Conservation (phyloP, 768 basidiomycete species). For the Exidia glandulosa region DNA sequence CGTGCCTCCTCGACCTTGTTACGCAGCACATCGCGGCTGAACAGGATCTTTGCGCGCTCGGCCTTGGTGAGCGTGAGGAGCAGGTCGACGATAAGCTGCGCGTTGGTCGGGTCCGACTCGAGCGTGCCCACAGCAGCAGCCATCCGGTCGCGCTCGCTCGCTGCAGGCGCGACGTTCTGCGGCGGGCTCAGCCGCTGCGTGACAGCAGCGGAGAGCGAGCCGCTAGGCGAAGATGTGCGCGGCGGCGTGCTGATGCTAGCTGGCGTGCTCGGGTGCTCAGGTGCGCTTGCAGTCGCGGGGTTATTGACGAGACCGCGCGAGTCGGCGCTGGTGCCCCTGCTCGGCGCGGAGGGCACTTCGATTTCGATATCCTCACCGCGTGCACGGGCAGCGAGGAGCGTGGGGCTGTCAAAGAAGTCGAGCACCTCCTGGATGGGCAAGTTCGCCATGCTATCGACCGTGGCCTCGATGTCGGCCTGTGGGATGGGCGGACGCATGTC, state of each 20-base stretch:
- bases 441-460: slow-evolving; percentile 63
- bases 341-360: not conserved
- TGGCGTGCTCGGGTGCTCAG: slow-evolving; percentile 80
- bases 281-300: slow-evolving; percentile 74
- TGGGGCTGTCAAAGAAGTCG: slow-evolving; percentile 59
- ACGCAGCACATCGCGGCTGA: slow-evolving; percentile 71
- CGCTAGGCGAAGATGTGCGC: slow-evolving; percentile 69
- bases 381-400: slow-evolving; percentile 39
- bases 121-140: slow-evolving; percentile 51
- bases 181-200: not conserved
- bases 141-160: slow-evolving; percentile 69
- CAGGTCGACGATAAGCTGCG: slow-evolving; percentile 60
- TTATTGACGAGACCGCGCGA: slow-evolving; percentile 57
- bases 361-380: not conserved
- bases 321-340: slow-evolving; percentile 21
- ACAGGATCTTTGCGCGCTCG: slow-evolving; percentile 84
- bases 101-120: slow-evolving; percentile 38
- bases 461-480: slow-evolving; percentile 41
- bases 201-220: slow-evolving; percentile 47
- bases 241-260: slow-evolving; percentile 71
- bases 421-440: slow-evolving; percentile 70
- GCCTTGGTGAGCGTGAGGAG: slow-evolving; percentile 80
- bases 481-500: slow-evolving; percentile 31
- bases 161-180: slow-evolving; percentile 23
- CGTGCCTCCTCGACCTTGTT: slow-evolving; percentile 75